Base-by-base conservation (phyloP, 371 early-diverging fungal genomes). In the Rhizomucor miehei region DNA sequence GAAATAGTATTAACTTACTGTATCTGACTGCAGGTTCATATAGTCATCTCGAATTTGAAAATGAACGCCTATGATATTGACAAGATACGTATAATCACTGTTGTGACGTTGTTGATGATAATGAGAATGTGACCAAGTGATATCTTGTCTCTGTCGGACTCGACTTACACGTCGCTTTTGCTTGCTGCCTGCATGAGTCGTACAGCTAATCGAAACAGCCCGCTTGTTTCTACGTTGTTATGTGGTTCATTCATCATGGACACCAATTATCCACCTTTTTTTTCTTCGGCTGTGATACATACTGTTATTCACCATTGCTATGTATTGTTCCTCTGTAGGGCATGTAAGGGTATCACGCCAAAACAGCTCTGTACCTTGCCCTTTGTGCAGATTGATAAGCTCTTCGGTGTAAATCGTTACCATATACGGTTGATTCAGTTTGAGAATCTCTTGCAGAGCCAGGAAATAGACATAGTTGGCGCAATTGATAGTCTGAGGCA, bases 21-120 rank as follows among this genome's bases (percentile, higher is more conserved):
- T 75, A 16, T 75, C 75, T 4, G 95, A 92, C 60, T 85, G 84
- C 10, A 98, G 66, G 62, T 98, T 97, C 74, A 96, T 79, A 53
- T 91, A 95, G 63, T 98, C 98, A 69, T 98, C 98, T 23, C 97
- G 84, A 49, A 98, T 89, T 79, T 98, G 98, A 65, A 90, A 98
- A 52, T 91, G 91, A 25, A 90, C 83, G 0, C 98, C 98, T 34
- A 98, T 82, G 51, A 89, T 60, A 66, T 92, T 85, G 1, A 94
- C 95, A 44, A 97, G 70, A 0, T 66, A 71, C 1, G 90, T 82
- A 63, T 81, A 93, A 56, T 95, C 91, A n/a, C 75, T 74, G 49
- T 13, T n/a, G n/a, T n/a, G n/a, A 20, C 16, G 17, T 36, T n/a
- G n/a, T n/a, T n/a, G n/a, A n/a, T n/a, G n/a, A n/a, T n/a, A n/a